Evolutionary conservation across 129 eudicot species (phyloP).

Genomic region (Flaveria robusta): DNA sequence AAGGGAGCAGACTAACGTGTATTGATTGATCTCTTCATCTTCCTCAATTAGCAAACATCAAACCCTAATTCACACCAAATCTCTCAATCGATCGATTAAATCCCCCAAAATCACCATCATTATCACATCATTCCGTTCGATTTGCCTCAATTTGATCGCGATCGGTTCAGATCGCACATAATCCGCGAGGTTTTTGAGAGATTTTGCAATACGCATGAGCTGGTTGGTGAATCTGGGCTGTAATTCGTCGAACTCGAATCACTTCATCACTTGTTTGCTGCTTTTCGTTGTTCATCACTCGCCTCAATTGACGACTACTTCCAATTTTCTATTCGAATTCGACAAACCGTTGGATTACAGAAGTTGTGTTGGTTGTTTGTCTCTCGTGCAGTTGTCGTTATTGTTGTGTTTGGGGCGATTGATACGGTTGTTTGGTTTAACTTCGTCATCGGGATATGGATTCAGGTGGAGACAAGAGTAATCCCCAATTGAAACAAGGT

Average conservation of each 20-base stretch:
- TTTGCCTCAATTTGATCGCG: conserved; percentile 12
- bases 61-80: conserved; percentile 10
- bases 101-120: conserved; percentile 9
- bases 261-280: conserved; percentile 57
- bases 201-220: conserved; percentile 74
- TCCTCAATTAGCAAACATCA: background rate
- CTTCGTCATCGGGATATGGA: conserved; percentile 41
- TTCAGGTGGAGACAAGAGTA: conserved; percentile 56
- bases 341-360: conserved; percentile 46
- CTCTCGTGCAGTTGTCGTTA: conserved; percentile 2
- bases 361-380: conserved; percentile 18
- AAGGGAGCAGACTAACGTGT: conserved; percentile 39
- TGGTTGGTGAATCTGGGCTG: conserved; percentile 66
- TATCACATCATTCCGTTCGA: conserved; percentile 16
- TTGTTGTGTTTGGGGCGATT: conserved; percentile 26
- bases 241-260: conserved; percentile 57
- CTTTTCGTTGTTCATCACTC: conserved; percentile 50
- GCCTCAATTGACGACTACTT: conserved; percentile 41
- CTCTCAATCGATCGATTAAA: conserved; percentile 11
- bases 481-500: conserved; percentile 72
- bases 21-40: conserved; percentile 28
- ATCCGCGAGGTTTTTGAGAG: conserved; percentile 25
- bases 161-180: conserved; percentile 26
- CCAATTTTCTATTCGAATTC: conserved; percentile 40
- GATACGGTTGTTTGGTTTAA: conserved; percentile 13